Percentiles rank a stretch among this genome's conserved stretches.
These are phyloP conservation scores for Pseudogymnoascus sp. DNA, from an alignment of 2,329 filamentous ascomycete genomes.

Conservation along the genomic window DNA sequence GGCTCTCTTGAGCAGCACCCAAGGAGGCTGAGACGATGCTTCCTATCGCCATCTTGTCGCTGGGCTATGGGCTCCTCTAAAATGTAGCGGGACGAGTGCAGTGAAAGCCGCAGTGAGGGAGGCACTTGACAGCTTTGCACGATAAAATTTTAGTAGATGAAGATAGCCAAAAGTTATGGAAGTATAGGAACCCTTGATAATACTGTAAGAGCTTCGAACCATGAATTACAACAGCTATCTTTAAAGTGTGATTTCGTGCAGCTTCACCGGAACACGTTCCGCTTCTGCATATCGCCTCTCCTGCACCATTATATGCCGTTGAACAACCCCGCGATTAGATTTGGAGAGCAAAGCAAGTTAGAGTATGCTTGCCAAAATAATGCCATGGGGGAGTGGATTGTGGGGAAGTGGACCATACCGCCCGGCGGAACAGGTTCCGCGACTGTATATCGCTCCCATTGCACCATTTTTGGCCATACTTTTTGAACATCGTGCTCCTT, in stretches of 20 bases:
- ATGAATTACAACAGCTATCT: background rate
- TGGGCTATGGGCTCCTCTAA: background rate
- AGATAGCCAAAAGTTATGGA: background rate
- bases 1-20: conserved; percentile 12
- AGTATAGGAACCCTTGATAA: background rate
- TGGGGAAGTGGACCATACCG: background rate
- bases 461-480: background rate
- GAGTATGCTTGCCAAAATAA: background rate
- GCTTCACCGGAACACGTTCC: background rate
- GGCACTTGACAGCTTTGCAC: background rate
- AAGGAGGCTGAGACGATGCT: conserved; percentile 13
- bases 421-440: background rate
- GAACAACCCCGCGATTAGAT: background rate
- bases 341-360: background rate
- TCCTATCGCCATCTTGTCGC: conserved; percentile 17
- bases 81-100: background rate
- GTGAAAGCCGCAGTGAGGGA: background rate
- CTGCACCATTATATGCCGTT: background rate
- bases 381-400: background rate
- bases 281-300: background rate
- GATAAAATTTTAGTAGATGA: background rate
- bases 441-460: background rate
- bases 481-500: background rate
- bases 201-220: background rate
- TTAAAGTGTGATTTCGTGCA: background rate